phyloP scores from a whole-genome alignment of 1,139 yeast species.

The Yamadazyma conglobata region DNA sequence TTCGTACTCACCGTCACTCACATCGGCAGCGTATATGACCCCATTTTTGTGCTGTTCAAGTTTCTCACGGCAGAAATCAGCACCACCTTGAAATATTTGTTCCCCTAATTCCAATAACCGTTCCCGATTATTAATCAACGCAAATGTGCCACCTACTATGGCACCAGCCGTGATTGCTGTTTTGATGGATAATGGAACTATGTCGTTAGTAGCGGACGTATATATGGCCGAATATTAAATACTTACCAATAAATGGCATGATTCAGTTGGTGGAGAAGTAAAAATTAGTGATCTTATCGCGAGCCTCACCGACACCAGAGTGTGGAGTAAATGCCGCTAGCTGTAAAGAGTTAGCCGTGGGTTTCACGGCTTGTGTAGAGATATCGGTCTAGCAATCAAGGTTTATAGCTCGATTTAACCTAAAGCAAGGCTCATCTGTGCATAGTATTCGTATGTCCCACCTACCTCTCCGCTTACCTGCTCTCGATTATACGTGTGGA shows the following conservation, averaged over 20 bases:
- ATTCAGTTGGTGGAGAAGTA: background rate
- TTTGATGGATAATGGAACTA: slow-evolving; percentile 40
- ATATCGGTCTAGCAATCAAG: too few relatives aligned
- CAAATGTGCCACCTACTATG: slow-evolving; percentile 37
- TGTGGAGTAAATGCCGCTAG: too few relatives aligned
- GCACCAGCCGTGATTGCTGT: slow-evolving; percentile 40
- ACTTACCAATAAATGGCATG: slow-evolving; percentile 15
- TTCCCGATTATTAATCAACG: slow-evolving; percentile 33
- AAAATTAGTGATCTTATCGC: slow-evolving; percentile 2
- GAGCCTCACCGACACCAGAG: too few relatives aligned
- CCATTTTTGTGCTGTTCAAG: slow-evolving; percentile 22
- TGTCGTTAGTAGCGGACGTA: slow-evolving; percentile 7
- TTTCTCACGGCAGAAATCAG: slow-evolving; percentile 30
- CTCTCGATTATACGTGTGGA: too few relatives aligned
- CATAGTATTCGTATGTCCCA: too few relatives aligned
- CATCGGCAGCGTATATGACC: slow-evolving; percentile 25
- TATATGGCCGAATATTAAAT: background rate
- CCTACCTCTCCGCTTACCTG: too few relatives aligned
- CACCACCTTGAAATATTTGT: slow-evolving; percentile 30
- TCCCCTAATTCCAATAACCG: slow-evolving; percentile 32
- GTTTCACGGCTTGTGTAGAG: too few relatives aligned
- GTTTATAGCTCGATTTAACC: too few relatives aligned
- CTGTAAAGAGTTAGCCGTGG: too few relatives aligned
- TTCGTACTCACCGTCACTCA: slow-evolving; percentile 23
- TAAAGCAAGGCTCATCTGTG: too few relatives aligned